Evolutionary conservation across 176 grass and related monocot species (phyloP), one percentile per base, ranked within the genome.

Genomic region (Aegilops bicornis): DNA sequence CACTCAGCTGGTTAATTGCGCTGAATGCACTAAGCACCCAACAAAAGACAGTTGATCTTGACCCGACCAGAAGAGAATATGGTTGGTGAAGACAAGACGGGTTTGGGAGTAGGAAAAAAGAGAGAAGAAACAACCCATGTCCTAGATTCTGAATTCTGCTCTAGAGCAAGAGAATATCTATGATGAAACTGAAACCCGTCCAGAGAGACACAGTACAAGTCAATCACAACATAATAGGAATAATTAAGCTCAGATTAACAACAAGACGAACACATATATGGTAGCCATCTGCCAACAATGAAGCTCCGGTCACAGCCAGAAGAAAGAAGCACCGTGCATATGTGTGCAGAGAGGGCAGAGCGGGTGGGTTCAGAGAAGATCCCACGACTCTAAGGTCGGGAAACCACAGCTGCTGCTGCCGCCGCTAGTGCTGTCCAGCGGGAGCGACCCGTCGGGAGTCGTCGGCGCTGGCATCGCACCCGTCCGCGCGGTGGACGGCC

Each of bases 341-440:
- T 73, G n/a, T 40, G 5, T 12, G 70, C 70, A 73, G 42, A 29
- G 42, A 17, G 40, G 42, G 70, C 70, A 73, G 42, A 29, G 42
- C 9, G 40, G 42, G 25, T 14, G 42, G 3, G 19, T 63, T 74
- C 29, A 85, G 33, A 76, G 69, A 27, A 56, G 30, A 76, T 76
- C 78, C 88, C 88, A 90, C 14, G 83, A 86, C 50, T 90, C 88
- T 64, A 86, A 86, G 63, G 88, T 90, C 29, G 88, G 88, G 88
- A 90, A 90, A 22, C 77, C 45, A 6, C 56, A 20, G 24, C 2
- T 6, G 13, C 32, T 20, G 14, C 14, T 10, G 74, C 31, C 1
- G 25, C 24, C 4, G 63, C 25, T 37, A 36, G 8, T 69, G 76
- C 2, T 59, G 63, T 27, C 65, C 35, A 33, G 67, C 74, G 48